These are phyloP conservation scores for Oryza australiensis DNA, from an alignment of 176 grass and related monocot species.

Conservation along the genomic window DNA sequence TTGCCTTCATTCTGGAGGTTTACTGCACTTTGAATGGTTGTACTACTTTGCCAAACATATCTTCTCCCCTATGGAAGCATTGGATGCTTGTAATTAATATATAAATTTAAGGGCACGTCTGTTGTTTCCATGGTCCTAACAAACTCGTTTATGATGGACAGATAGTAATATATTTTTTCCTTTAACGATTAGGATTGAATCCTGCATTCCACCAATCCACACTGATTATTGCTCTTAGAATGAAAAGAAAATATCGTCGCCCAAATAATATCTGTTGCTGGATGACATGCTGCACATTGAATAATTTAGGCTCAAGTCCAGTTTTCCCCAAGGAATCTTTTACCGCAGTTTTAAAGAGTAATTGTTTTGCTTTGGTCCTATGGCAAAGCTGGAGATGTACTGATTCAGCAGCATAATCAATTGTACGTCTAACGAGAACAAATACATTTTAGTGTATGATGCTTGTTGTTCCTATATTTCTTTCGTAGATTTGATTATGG, in stretches of 20 bases:
- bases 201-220: slow-evolving; percentile 2
- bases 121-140: slow-evolving; percentile 20
- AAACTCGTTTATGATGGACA: not conserved
- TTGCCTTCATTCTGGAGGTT: slow-evolving; percentile 17
- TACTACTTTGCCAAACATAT: not conserved
- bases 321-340: not conserved
- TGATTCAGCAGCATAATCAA: not conserved
- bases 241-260: slow-evolving; percentile 4
- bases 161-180: not conserved
- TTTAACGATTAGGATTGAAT: not conserved
- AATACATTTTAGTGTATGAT: slow-evolving; percentile 9
- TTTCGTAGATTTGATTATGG: slow-evolving; percentile 84
- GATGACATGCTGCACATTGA: not conserved
- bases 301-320: not conserved
- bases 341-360: not conserved
- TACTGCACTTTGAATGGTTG: not conserved
- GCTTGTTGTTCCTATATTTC: slow-evolving; percentile 17
- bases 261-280: not conserved
- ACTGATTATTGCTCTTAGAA: not conserved
- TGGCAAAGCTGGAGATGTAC: not conserved
- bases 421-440: not conserved
- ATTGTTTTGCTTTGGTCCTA: not conserved
- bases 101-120: slow-evolving; percentile 9
- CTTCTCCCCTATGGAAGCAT: not conserved
- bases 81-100: not conserved